Conservation (phyloP, 129 eudicot genomes). For the Escallonia herrerae region DNA sequence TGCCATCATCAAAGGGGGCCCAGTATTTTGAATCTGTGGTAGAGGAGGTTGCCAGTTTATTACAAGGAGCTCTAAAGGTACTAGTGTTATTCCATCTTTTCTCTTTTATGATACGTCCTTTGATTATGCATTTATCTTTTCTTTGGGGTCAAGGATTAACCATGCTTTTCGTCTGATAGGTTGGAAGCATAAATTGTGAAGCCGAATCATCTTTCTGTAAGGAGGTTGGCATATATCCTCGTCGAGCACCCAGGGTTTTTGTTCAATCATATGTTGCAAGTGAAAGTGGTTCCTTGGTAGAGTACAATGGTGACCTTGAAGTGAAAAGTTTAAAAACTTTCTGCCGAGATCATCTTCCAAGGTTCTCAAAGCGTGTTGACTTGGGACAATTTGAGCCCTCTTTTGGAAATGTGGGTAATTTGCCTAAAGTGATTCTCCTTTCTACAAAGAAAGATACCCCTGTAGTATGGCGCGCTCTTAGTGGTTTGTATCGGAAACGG, state of each 20-base stretch:
- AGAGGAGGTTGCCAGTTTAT: conserved; percentile 54
- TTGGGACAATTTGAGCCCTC: conserved; percentile 36
- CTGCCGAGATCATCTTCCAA: conserved; percentile 68
- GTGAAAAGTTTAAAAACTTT: conserved; percentile 56
- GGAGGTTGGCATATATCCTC: conserved; percentile 51
- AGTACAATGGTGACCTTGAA: conserved; percentile 58
- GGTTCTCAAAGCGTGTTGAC: conserved; percentile 67
- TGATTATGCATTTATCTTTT: not conserved
- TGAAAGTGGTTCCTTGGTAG: conserved; percentile 62
- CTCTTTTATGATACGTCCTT: not conserved
- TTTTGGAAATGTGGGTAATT: conserved; percentile 23
- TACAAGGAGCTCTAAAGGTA: conserved; percentile 89
- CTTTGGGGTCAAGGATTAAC: not conserved
- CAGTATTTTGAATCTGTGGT: conserved; percentile 51
- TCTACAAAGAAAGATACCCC: conserved; percentile 92
- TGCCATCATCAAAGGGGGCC: conserved; percentile 35
- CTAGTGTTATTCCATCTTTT: not conserved
- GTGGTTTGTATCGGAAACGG: conserved; percentile 72
- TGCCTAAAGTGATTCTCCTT: conserved; percentile 82
- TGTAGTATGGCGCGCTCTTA: conserved; percentile 87
- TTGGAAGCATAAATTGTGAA: conserved; percentile 77
- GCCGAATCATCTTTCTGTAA: conserved; percentile 58
- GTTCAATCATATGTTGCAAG: conserved; percentile 57
- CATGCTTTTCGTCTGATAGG: conserved; percentile 30
- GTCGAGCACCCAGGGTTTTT: conserved; percentile 45